Evolutionary conservation across 148 eudicot genomes (phyloP), one percentile per base, ranked within the genome.

Genomic region (Agrostemma githago): DNA sequence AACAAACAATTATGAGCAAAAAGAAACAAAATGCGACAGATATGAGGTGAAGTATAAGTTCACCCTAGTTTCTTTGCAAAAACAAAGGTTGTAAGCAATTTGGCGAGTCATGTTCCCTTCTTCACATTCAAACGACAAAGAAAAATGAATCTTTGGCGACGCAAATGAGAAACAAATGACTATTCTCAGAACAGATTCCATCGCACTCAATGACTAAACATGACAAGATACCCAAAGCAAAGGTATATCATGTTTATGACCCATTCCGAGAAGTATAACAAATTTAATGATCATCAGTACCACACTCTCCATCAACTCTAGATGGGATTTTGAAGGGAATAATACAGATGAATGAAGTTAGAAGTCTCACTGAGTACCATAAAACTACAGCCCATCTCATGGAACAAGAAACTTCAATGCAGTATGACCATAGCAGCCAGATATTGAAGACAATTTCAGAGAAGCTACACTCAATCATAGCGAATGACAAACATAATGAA

Each of bases 1-100:
- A 68, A 58, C 53, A 76, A 48, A 60, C n/a, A 48, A 60, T 9
- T 20, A 9, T n/a, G 43, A 60, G 39, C 59, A 38, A 76, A 1
- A 61, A 2, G 37, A 46, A 37, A 21, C 4, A 41, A 26, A n/a
- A n/a, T n/a, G n/a, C n/a, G 3, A 16, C 58, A 7, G 8, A 14
- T 4, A 41, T 12, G 8, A 21, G 0, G 2, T 54, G 11, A 20
- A 66, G 10, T 21, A 8, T 5, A 38, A 21, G 48, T 20, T 70
- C 16, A 21, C 38, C 8, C 34, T 44, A 66, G 65, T 71, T n/a
- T 16, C 60, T 70, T 9, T 16, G 38, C 14, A 34, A 62, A 62
- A 12, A 39, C 10, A 0, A 59, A 59, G 6, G 62, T 17, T 19
- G 34, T 26, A 17, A 0, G 20, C 62, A 14, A 8, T 61, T 20